Evolutionary conservation across 169 alveolate genomes (phyloP).

Genomic region (Babesia caballi): DNA sequence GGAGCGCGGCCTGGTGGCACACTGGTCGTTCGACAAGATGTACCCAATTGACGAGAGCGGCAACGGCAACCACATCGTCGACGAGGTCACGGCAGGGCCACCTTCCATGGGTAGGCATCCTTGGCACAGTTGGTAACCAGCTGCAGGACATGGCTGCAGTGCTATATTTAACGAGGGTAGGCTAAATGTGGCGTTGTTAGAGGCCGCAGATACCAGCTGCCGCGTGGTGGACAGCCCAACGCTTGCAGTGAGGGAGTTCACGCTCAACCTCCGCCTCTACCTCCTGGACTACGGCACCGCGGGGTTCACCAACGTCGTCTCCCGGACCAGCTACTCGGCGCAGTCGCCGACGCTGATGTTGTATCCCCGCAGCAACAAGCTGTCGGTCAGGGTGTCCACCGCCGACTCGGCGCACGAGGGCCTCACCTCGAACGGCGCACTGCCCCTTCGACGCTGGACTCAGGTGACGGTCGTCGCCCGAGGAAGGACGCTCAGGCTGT

Average conservation of each 20-base stretch:
- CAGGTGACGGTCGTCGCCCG: conserved; percentile 50
- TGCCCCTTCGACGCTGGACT: conserved; percentile 62
- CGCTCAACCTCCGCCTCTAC: conserved; percentile 44
- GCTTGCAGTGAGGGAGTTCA: conserved; percentile 25
- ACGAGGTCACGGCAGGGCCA: conserved; percentile 53
- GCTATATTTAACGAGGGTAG: conserved; percentile 31
- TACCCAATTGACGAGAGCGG: conserved; percentile 60
- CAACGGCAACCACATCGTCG: conserved; percentile 54
- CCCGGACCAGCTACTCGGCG: conserved; percentile 32
- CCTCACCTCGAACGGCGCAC: conserved; percentile 47
- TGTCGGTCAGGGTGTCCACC: conserved; percentile 59
- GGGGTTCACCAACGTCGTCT: conserved; percentile 33
- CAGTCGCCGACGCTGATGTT: conserved; percentile 56
- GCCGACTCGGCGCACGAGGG: conserved; percentile 45
- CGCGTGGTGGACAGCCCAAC: conserved; percentile 33
- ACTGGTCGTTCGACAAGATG: conserved; percentile 60
- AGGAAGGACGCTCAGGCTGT: conserved; percentile 40
- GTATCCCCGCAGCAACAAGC: conserved; percentile 49
- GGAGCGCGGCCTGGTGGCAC: conserved; percentile 48
- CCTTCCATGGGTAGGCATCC: conserved; percentile 48
- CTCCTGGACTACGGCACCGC: conserved; percentile 21
- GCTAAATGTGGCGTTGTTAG: not conserved
- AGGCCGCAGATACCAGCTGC: conserved; percentile 35
- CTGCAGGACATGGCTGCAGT: conserved; percentile 61
- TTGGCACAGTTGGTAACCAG: not conserved